phyloP scores from a whole-genome alignment of 164 flowering plant species.

The Umbellularia californica region DNA sequence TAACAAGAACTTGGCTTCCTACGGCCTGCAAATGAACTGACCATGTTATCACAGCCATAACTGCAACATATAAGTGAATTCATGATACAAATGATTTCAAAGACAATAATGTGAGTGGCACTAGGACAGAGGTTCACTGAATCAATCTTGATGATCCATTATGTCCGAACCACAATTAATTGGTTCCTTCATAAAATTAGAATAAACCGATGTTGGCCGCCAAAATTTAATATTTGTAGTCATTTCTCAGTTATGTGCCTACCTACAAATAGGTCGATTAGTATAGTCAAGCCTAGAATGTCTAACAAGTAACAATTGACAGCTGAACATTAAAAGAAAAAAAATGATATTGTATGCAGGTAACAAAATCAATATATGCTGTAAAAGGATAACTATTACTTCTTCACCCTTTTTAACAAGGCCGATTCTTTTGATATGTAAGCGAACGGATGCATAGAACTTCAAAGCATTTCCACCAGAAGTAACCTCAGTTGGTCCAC shows the following conservation, averaged over 20 bases:
- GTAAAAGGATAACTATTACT: slow-evolving; percentile 33
- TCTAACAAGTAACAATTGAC: not conserved
- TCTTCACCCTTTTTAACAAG: slow-evolving; percentile 84
- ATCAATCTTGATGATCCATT: no score
- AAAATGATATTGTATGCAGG: not conserved
- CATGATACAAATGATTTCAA: no score
- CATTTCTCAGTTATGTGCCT: no score
- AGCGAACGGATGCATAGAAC: slow-evolving; percentile 93
- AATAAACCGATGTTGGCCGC: no score
- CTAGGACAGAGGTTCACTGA: no score
- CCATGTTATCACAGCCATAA: not conserved
- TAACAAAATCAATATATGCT: not conserved
- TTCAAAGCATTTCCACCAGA: slow-evolving; percentile 98
- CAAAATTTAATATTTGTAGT: no score
- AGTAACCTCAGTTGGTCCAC: slow-evolving; percentile 84
- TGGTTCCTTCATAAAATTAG: no score
- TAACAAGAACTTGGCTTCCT: slow-evolving; percentile 81
- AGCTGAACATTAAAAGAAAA: not conserved
- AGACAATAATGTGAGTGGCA: no score
- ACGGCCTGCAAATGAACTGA: slow-evolving; percentile 40
- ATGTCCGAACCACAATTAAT: no score
- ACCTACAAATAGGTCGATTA: no score
- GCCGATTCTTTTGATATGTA: slow-evolving; percentile 72
- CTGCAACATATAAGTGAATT: not conserved
- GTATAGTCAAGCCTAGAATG: not conserved